Base-by-base conservation (phyloP, 495 filamentous ascomycete species). In the Neurospora tetrasperma region DNA sequence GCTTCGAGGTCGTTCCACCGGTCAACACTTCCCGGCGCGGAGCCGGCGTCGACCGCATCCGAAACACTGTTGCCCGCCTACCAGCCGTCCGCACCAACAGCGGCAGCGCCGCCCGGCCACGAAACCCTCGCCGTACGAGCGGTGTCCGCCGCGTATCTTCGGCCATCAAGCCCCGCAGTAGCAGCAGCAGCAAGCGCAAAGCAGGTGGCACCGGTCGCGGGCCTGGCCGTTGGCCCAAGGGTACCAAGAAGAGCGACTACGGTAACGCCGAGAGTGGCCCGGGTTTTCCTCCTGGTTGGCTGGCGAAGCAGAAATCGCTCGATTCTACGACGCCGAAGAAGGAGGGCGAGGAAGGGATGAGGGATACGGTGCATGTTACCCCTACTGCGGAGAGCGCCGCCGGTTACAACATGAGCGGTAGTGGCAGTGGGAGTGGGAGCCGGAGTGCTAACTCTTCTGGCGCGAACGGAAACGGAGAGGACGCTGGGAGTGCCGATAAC, bases 1-100 rank as follows among this genome's bases (percentile, higher is more conserved):
- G 94, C 73, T 97, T 96, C 80, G 92, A 96, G 76, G 89, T 97
- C 68, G 95, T 91, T 77, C 94, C 94, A 44, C 91, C 92, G 4
- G 84, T 94, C 31, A 80, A 78, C 35, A 78, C 82, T 35, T 71
- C 81, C 72, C 71, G 82, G 35, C 71, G 81, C 27, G 68, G 70
- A 14, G 80, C 79, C 46, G 74, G 79, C 16, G 68, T 69, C 38
- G 80, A 80, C 46, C 74, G 79, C 16, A 74, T 74, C 7, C 74
- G 79, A n/a, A 75, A 78, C n/a, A 72, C 71, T 14, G 71, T 83
- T 18, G 42, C 77, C 3, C 79, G 84, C 18, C 78, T 82, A 0
- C 76, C 81, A 4, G 74, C 68, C 4, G 72, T 81, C 1, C 77
- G 80, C 14, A 78, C 78, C 39, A 70, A 73, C 18, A 77, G 70